Conservation (phyloP, 2,329 filamentous ascomycete species). For the Cytospora schulzeri region DNA sequence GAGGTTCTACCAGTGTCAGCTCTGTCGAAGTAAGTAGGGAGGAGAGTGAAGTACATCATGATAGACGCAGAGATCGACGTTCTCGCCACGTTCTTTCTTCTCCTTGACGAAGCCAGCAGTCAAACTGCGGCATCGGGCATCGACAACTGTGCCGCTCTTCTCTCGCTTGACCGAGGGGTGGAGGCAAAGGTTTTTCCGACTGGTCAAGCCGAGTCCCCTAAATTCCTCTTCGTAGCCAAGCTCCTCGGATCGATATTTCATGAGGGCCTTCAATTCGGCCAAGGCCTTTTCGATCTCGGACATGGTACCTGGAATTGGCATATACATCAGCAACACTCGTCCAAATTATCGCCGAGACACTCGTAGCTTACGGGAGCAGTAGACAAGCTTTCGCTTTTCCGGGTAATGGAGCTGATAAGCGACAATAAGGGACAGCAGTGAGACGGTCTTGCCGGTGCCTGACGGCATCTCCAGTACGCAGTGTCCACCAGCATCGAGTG, state of each 20-base stretch:
- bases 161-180: conserved; percentile 95
- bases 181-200: conserved; percentile 94
- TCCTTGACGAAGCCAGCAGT: conserved; percentile 97
- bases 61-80: conserved; percentile 92
- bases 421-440: conserved; percentile 89
- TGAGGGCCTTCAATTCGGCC: conserved; percentile 85
- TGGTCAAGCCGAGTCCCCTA: conserved; percentile 86
- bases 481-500: conserved; percentile 90
- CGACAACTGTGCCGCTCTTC: conserved; percentile 91
- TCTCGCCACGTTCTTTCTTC: conserved; percentile 93
- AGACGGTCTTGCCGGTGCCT: conserved; percentile 96
- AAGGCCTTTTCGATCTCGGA: conserved; percentile 98
- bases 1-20: conserved; percentile 64
- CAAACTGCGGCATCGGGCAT: conserved; percentile 91
- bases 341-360: not conserved
- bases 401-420: conserved; percentile 95
- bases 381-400: conserved; percentile 93
- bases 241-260: conserved; percentile 91
- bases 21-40: not conserved
- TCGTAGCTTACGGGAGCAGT: conserved; percentile 75
- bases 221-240: conserved; percentile 94
- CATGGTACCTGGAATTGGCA: conserved; percentile 70
- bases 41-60: conserved; percentile 68
- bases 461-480: conserved; percentile 99
- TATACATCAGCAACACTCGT: not conserved